phyloP scores from a whole-genome alignment of 345 rosid genomes.

The Gossypium raimondii region DNA sequence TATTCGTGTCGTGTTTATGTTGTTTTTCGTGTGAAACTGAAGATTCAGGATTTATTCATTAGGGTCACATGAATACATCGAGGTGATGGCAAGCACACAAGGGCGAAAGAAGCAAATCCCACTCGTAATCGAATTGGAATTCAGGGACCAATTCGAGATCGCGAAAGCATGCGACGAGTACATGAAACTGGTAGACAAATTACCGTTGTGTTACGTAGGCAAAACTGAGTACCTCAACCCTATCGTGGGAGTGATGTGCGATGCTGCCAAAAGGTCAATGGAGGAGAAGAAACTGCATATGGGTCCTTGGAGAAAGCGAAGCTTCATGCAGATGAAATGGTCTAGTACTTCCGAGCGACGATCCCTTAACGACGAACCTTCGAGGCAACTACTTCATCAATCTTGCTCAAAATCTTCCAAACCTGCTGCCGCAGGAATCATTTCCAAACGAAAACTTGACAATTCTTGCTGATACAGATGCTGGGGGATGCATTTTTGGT shows the following conservation, averaged over 20 bases:
- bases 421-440: not conserved
- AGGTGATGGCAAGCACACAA: slow-evolving; percentile 24
- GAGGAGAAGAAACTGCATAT: slow-evolving; percentile 41
- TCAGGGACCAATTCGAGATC: slow-evolving; percentile 41
- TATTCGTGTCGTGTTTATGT: not conserved
- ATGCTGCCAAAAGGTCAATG: slow-evolving; percentile 43
- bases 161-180: slow-evolving; percentile 40
- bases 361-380: not conserved
- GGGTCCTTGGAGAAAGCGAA: slow-evolving; percentile 47
- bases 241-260: slow-evolving; percentile 33
- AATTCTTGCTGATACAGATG: not conserved
- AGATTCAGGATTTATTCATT: too few species aligned
- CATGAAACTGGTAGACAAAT: slow-evolving; percentile 22
- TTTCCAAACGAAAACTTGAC: not conserved
- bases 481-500: not conserved
- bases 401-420: slow-evolving; percentile 14
- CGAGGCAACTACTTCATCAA: slow-evolving; percentile 4
- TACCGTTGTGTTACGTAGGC: slow-evolving; percentile 41
- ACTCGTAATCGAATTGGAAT: slow-evolving; percentile 40
- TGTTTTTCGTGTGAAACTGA: not conserved
- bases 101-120: slow-evolving; percentile 37
- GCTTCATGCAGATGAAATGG: slow-evolving; percentile 61
- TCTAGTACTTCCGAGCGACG: slow-evolving; percentile 14
- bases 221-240: slow-evolving; percentile 35
- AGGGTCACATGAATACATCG: slow-evolving; percentile 46